A percentile compares a stretch with the other conserved stretches of the same genome.
These are phyloP conservation scores for Rhododendron ovatum DNA, from an alignment of 148 eudicot species.

Conservation along the genomic window DNA sequence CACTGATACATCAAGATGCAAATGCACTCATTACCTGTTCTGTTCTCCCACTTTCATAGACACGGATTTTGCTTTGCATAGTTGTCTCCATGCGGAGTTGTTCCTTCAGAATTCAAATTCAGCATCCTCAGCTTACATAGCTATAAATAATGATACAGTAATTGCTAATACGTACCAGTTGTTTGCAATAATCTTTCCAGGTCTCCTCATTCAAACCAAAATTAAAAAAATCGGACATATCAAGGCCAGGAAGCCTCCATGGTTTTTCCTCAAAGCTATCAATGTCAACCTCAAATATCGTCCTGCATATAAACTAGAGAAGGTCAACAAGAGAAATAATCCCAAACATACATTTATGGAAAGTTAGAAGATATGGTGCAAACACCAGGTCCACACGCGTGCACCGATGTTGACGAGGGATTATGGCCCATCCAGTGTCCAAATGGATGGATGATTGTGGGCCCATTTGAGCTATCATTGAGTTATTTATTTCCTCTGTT, in stretches of 20 bases:
- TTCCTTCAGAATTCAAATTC: constrained; percentile 51
- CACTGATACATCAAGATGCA: constrained; percentile 11
- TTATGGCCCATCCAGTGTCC: too few species aligned
- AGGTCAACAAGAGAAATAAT: background rate
- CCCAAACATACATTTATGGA: background rate
- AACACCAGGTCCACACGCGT: too few species aligned
- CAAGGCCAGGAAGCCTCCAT: constrained; percentile 78
- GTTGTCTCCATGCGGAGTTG: constrained; percentile 81
- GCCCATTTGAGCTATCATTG: too few species aligned
- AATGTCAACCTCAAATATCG: constrained; percentile 86
- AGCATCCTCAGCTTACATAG: constrained; percentile 13
- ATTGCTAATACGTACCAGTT: constrained; percentile 52
- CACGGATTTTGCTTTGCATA: constrained; percentile 88
- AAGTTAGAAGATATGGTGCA: too few species aligned
- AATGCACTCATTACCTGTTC: constrained; percentile 67
- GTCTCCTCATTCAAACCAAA: constrained; percentile 88
- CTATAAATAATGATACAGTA: background rate
- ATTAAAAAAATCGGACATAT: constrained; percentile 85
- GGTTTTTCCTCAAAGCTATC: constrained; percentile 98
- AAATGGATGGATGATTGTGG: too few species aligned
- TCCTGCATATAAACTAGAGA: constrained; percentile 41
- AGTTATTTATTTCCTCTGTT: too few species aligned
- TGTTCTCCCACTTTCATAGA: constrained; percentile 85
- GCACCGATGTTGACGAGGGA: too few species aligned
- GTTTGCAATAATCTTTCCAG: constrained; percentile 96